Evolutionary conservation across 768 basidiomycete species (phyloP).

Genomic region (Clitopilus passeckerianus): DNA sequence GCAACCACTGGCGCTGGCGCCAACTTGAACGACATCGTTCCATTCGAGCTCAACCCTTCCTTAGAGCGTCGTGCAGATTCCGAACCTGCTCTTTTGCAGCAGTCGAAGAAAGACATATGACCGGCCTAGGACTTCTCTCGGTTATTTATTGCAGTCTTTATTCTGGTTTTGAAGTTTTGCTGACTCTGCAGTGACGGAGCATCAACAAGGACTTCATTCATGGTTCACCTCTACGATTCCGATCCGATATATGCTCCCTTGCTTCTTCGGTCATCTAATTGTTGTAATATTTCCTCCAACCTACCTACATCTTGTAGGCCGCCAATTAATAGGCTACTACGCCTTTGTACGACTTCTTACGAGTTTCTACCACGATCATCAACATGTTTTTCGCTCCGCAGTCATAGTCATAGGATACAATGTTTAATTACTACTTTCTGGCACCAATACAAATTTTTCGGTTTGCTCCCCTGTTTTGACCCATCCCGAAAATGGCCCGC

Average conservation of each 20-base stretch:
- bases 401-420: not conserved
- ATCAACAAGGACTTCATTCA: not conserved
- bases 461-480: conserved; percentile 1
- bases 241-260: not conserved
- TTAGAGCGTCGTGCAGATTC: not conserved
- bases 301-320: not conserved
- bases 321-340: not conserved
- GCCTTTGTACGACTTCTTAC: not conserved
- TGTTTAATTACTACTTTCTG: not conserved
- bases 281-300: not conserved
- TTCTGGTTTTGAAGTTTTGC: not conserved
- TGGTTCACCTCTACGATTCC: not conserved
- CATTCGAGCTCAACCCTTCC: not conserved
- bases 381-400: not conserved
- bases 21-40: not conserved
- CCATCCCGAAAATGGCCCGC: not conserved
- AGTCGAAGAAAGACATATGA: not conserved
- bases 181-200: not conserved
- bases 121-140: not conserved
- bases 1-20: not conserved
- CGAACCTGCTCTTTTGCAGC: not conserved
- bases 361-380: not conserved
- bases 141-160: not conserved
- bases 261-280: not conserved
- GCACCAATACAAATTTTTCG: not conserved